Conservation (phyloP, 2,329 filamentous ascomycete genomes). For the Sclerotinia borealis region DNA sequence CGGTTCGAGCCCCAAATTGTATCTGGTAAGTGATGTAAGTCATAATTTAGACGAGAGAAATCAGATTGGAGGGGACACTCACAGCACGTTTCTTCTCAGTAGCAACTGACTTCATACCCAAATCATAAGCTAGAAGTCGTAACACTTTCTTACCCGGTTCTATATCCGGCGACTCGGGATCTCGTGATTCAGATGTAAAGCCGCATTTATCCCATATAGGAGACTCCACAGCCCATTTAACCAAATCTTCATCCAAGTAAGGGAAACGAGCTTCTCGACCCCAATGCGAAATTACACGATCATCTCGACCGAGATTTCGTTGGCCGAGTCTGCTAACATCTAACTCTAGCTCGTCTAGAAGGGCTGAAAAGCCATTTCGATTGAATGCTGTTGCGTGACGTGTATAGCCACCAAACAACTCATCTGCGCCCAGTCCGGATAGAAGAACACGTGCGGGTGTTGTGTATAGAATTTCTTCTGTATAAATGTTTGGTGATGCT, state of each 20-base stretch:
- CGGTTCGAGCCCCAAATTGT: slow-evolving; percentile 76
- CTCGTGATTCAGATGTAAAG: slow-evolving; percentile 47
- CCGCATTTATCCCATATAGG: slow-evolving; percentile 85
- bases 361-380: slow-evolving; percentile 59
- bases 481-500: slow-evolving; percentile 16
- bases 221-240: slow-evolving; percentile 69
- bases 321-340: slow-evolving; percentile 83
- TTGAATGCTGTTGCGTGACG: slow-evolving; percentile 74
- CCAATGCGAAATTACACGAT: slow-evolving; percentile 86
- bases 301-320: slow-evolving; percentile 91
- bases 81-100: slow-evolving; percentile 90
- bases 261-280: slow-evolving; percentile 84
- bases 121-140: slow-evolving; percentile 65
- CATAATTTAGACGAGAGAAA: background rate
- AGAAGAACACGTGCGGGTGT: slow-evolving; percentile 77
- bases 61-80: slow-evolving; percentile 33
- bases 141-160: slow-evolving; percentile 79
- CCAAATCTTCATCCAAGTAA: slow-evolving; percentile 79
- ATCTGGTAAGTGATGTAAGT: slow-evolving; percentile 44
- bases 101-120: slow-evolving; percentile 67
- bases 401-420: slow-evolving; percentile 90
- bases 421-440: slow-evolving; percentile 90
- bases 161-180: slow-evolving; percentile 37
- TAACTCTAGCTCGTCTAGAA: slow-evolving; percentile 76
- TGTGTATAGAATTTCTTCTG: slow-evolving; percentile 41